phyloP scores from a whole-genome alignment of 129 eudicot genomes.

The Tanacetum coccineum region DNA sequence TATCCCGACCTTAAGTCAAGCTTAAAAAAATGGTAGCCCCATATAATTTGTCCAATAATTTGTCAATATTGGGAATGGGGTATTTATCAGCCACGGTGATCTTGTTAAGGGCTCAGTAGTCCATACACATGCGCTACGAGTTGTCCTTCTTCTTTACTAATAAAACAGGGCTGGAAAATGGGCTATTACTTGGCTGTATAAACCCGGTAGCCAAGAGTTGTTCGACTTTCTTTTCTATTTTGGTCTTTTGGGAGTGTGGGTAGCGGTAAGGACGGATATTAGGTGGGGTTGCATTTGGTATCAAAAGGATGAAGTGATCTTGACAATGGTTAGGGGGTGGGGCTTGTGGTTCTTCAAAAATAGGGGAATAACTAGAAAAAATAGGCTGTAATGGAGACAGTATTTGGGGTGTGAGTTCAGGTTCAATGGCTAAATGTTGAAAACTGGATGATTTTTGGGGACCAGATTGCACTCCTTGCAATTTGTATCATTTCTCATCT shows the following conservation, averaged over 20 bases:
- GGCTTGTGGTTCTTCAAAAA: neutral
- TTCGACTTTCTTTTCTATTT: neutral
- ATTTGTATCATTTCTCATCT: neutral
- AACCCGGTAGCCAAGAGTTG: neutral
- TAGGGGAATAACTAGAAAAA: neutral
- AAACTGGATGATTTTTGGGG: slow-evolving; percentile 15
- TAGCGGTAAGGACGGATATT: neutral
- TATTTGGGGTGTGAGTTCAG: neutral
- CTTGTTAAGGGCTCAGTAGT: no score
- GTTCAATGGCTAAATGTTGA: slow-evolving; percentile 7
- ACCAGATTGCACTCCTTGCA: neutral
- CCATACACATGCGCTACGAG: no score
- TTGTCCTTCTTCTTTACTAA: neutral
- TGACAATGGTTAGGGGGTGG: neutral
- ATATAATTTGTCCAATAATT: no score
- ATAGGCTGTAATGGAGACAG: neutral
- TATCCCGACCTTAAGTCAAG: no score
- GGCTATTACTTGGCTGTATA: slow-evolving; percentile 8
- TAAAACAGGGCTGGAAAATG: neutral
- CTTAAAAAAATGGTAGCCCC: no score
- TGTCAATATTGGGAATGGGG: no score
- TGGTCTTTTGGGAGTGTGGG: neutral
- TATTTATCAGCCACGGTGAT: no score
- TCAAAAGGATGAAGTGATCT: neutral
- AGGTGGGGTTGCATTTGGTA: slow-evolving; percentile 8